Conservation (phyloP, 2,329 filamentous ascomycete genomes). For the Botryotinia calthae region DNA sequence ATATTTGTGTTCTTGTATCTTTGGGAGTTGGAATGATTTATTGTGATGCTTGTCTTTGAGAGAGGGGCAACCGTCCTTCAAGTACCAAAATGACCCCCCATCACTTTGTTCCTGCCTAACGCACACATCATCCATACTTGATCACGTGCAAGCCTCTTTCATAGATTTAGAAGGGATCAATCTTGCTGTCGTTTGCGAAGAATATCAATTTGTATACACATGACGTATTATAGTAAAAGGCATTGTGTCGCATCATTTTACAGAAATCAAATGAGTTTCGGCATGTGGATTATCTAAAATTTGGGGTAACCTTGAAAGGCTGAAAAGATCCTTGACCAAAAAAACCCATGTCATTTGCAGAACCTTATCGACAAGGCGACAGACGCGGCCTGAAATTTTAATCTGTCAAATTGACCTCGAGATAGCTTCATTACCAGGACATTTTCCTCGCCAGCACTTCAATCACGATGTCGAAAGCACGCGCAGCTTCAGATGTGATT, state of each 20-base stretch:
- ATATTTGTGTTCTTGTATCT: slow-evolving; percentile 10
- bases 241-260: slow-evolving; percentile 10
- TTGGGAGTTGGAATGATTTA: slow-evolving; percentile 3
- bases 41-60: slow-evolving; percentile 15
- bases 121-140: not conserved
- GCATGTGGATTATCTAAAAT: slow-evolving; percentile 6
- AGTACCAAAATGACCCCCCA: slow-evolving; percentile 15
- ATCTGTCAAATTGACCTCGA: slow-evolving; percentile 11
- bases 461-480: slow-evolving; percentile 39
- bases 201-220: slow-evolving; percentile 3
- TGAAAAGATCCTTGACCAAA: not conserved
- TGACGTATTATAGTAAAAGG: slow-evolving; percentile 13
- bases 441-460: slow-evolving; percentile 1
- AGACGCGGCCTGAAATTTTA: not conserved
- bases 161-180: slow-evolving; percentile 7
- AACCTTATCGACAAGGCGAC: slow-evolving; percentile 20
- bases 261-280: slow-evolving; percentile 5
- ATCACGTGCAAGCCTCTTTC: slow-evolving; percentile 6
- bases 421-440: not conserved
- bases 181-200: slow-evolving; percentile 10
- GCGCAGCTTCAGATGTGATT: slow-evolving; percentile 59
- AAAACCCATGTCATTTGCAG: not conserved
- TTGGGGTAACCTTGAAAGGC: slow-evolving; percentile 18
- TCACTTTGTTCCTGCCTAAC: slow-evolving; percentile 17
- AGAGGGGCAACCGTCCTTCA: not conserved